Base-by-base conservation (phyloP, 805 yeast genomes). In the Suhomyces sp. region DNA sequence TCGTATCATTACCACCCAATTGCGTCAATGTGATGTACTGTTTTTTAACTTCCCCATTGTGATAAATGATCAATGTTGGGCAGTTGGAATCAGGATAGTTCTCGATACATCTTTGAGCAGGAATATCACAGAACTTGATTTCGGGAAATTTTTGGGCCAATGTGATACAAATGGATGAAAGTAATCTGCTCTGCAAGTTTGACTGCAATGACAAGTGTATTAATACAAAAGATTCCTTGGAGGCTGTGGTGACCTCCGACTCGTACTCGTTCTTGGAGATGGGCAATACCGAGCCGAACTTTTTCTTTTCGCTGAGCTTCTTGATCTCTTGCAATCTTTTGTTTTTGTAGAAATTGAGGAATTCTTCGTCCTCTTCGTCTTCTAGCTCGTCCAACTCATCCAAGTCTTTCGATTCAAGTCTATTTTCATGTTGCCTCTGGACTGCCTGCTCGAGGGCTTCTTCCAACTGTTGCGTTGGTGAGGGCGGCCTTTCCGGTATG, bases 281-380 rank as follows among this genome's bases (percentile, higher is more conserved):
- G 41, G 90, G 91, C 46, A 77, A 79, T 5, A 94, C 93, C 17
- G 79, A 70, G 6, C 99, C 98, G 67, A 80, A 93, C 64, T 74
- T 79, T 60, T 80, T 79, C 50, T 83, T 75, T 33, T 80, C 73
- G 44, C 80, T 82, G 61, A 88, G 67, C 58, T 80, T 77, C 58
- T 82, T 76, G 56, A 94, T 70, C 66, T 93, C 96, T n/a, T 77
- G 80, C 66, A 93, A 72, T 57, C 98, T 78, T 65, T 88, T 87
- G 57, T 79, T 80, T 58, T 90, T 86, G 69, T 94, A 94, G 57
- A 75, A 73, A 55, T 88, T 84, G 54, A 94, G 71, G 61, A 93
- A 93, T 7, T 90, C 97, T 60, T 91, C 97, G 59, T 90, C 96
- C 63, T 93, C 97, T 42, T 90, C 96, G 60, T 87, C 97, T 67